Base-by-base conservation (phyloP, 1,139 yeast species). In the Pichia kudriavzevii region DNA sequence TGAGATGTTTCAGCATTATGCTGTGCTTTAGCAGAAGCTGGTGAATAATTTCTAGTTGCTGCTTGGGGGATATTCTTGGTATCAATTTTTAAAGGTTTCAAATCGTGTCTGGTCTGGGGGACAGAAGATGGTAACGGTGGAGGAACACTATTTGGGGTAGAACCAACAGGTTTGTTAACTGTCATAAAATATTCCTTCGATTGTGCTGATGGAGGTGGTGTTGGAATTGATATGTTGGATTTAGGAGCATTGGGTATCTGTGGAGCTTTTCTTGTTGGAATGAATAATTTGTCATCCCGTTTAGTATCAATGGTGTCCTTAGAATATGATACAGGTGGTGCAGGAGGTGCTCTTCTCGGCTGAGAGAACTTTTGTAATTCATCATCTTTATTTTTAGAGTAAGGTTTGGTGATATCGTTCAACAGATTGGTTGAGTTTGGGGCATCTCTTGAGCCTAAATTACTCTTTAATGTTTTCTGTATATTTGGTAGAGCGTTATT, bases 301-400 rank as follows among this genome's bases (percentile, higher is more conserved):
- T 22, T 27, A n/a, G 11, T 11, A 23, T 20, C 18, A 12, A 10
- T 20, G 7, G 17, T 10, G 18, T 17, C 12, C 7, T 24, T 19
- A 5, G 31, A 10, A 20, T 8, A 8, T 20, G 22, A 20, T 20
- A 10, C 8, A 20, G 22, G 39, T 13, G 78, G 78, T 7, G 75
- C 76, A 14, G 75, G 69, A 1, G 79, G 79, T 1, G 79, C 79
- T 35, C 63, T 66, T 55, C 79, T 64, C 7, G 61, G 63, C 8
- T 78, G 76, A 4, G 65, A 55, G 39, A 69, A 64, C 28, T 60
- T 64, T 7, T 50, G 45, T 12, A 46, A 45, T 70, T 4, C 69
- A 67, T 41, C 59, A 29, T 22, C 28, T 25, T 31, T 36, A 16
- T 41, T 23, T n/a, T n/a, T n/a, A n/a, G 53, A 45, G 32, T 53